phyloP scores from a whole-genome alignment of 768 basidiomycete species.

The Scleroderma bovista region DNA sequence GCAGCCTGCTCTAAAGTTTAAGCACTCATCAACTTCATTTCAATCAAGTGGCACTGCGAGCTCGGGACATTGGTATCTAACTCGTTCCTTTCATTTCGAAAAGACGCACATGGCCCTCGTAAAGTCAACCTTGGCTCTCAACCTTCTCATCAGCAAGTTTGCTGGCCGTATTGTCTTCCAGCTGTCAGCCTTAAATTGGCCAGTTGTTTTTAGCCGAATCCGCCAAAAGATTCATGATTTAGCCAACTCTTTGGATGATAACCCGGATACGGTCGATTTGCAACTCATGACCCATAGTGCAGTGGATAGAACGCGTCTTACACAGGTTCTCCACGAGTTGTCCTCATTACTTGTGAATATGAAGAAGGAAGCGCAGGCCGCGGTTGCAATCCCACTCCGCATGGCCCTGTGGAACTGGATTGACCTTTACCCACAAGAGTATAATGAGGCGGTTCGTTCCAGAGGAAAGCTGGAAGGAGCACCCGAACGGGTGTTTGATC shows the following conservation, averaged over 20 bases:
- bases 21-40: constrained; percentile 37
- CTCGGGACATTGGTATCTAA: constrained; percentile 19
- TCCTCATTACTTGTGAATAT: constrained; percentile 81
- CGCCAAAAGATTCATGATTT: constrained; percentile 64
- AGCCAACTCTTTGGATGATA: constrained; percentile 45
- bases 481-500: constrained; percentile 83
- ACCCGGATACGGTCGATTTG: constrained; percentile 68
- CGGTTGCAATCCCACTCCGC: constrained; percentile 67
- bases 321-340: constrained; percentile 71
- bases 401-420: constrained; percentile 91
- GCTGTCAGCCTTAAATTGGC: constrained; percentile 86
- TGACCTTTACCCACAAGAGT: constrained; percentile 71
- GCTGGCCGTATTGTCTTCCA: constrained; percentile 79
- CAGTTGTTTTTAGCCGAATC: constrained; percentile 65
- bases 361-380: constrained; percentile 65
- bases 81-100: constrained; percentile 42
- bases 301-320: constrained; percentile 62
- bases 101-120: constrained; percentile 58
- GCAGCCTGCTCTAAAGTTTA: constrained; percentile 27
- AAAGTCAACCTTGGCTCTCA: constrained; percentile 50
- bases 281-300: constrained; percentile 74
- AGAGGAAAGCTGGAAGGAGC: constrained; percentile 70
- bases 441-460: constrained; percentile 60
- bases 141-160: constrained; percentile 60
- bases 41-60: constrained; percentile 35